These are phyloP conservation scores for Cochlearia excelsa DNA, from an alignment of 345 rosid genomes.

Conservation along the genomic window DNA sequence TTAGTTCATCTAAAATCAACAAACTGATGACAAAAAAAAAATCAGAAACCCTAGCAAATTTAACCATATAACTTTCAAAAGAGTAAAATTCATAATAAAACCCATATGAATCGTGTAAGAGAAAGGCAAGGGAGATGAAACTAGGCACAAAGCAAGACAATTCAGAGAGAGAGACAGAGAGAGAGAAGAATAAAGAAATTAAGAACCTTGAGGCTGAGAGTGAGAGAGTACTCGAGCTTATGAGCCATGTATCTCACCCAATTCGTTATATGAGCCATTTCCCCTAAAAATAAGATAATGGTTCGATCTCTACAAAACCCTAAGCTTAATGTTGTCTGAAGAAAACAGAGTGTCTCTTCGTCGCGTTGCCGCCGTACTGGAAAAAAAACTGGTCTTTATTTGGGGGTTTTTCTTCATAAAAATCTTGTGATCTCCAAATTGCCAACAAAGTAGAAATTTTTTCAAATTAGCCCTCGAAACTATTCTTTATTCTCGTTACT, in stretches of 20 bases:
- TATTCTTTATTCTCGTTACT: background rate
- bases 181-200: background rate
- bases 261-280: slow-evolving; percentile 67
- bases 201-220: slow-evolving; percentile 62
- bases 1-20: background rate
- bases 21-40: background rate
- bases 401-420: slow-evolving; percentile 6
- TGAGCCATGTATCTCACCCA: slow-evolving; percentile 69
- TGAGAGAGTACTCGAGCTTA: slow-evolving; percentile 69
- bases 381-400: slow-evolving; percentile 6
- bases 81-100: background rate
- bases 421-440: slow-evolving; percentile 12
- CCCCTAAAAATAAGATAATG: slow-evolving; percentile 5
- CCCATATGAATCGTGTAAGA: background rate
- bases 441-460: background rate
- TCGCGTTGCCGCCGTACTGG: slow-evolving; percentile 29
- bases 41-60: slow-evolving; percentile 21
- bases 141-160: background rate
- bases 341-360: background rate
- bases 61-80: slow-evolving; percentile 5
- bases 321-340: slow-evolving; percentile 1
- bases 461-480: slow-evolving; percentile 8
- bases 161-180: slow-evolving; percentile 2
- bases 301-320: background rate
- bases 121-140: background rate